Evolutionary conservation across 2,329 filamentous ascomycete species (phyloP).

Genomic region (Colletotrichum tropicicola): DNA sequence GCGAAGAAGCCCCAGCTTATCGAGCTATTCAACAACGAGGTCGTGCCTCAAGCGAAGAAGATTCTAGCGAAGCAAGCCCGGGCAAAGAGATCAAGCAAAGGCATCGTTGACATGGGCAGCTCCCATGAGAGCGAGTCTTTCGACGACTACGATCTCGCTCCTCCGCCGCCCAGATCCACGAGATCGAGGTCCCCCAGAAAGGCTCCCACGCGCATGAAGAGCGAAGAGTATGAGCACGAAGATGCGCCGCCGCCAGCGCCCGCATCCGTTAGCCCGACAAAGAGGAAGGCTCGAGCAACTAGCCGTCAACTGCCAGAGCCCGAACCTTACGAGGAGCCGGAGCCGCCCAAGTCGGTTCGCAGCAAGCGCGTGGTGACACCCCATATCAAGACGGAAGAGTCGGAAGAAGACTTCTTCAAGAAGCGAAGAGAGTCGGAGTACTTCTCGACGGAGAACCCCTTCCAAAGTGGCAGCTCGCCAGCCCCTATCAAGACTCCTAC

Average conservation of each 20-base stretch:
- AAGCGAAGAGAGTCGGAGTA: constrained; percentile 50
- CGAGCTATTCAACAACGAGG: constrained; percentile 80
- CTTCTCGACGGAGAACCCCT: constrained; percentile 89
- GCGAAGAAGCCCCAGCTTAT: constrained; percentile 93
- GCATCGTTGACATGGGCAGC: constrained; percentile 77
- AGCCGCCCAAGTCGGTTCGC: constrained; percentile 51
- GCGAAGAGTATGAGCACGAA: constrained; percentile 57
- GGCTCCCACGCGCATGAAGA: constrained; percentile 60
- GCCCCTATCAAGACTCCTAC: constrained; percentile 56
- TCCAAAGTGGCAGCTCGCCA: constrained; percentile 85
- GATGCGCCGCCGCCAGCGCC: constrained; percentile 40
- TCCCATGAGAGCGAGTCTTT: constrained; percentile 72
- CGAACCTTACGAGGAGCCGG: constrained; percentile 58
- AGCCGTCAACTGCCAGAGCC: constrained; percentile 59
- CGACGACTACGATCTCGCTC: constrained; percentile 66
- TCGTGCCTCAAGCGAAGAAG: constrained; percentile 81
- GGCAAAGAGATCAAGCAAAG: constrained; percentile 86
- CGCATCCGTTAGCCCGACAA: constrained; percentile 55
- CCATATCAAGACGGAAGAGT: constrained; percentile 59
- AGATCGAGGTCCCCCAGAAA: constrained; percentile 66
- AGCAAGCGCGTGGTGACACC: constrained; percentile 61
- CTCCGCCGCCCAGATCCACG: constrained; percentile 57
- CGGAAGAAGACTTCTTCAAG: constrained; percentile 54
- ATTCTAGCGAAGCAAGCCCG: constrained; percentile 78
- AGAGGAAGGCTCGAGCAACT: constrained; percentile 61